Conservation (phyloP, 1,284 basidiomycete genomes). For the Ustilago hordei region DNA sequence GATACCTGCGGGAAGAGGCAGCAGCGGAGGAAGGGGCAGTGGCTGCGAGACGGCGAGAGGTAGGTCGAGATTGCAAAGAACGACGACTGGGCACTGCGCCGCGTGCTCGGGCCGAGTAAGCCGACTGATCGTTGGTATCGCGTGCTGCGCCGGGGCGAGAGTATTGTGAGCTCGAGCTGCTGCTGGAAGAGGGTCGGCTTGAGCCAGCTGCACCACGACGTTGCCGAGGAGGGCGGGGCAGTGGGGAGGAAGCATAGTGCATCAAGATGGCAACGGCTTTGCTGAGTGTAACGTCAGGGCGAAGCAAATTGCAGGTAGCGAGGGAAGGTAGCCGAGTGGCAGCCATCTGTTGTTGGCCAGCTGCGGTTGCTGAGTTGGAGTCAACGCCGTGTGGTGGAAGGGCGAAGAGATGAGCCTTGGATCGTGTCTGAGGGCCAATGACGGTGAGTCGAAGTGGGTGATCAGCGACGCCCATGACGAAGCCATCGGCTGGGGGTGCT, state of each 20-base stretch:
- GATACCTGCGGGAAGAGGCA: conserved; percentile 11
- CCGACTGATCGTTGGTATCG: neutral
- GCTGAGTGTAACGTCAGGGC: conserved; percentile 61
- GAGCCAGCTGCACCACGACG: conserved; percentile 17
- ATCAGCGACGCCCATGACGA: conserved; percentile 57
- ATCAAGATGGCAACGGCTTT: conserved; percentile 57
- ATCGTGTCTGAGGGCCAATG: conserved; percentile 53
- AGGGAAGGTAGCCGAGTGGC: conserved; percentile 44
- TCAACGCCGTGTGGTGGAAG: conserved; percentile 38
- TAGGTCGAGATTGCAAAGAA: conserved; percentile 1
- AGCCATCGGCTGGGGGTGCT: conserved; percentile 58
- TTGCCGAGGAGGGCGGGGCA: conserved; percentile 29
- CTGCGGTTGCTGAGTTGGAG: conserved; percentile 5
- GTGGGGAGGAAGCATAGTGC: conserved; percentile 39
- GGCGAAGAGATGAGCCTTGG: conserved; percentile 52
- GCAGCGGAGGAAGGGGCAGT: neutral
- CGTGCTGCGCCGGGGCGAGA: conserved; percentile 5
- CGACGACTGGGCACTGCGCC: conserved; percentile 9
- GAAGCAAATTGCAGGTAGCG: conserved; percentile 47
- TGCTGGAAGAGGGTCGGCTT: conserved; percentile 14
- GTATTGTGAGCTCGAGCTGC: conserved; percentile 17
- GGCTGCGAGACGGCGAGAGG: conserved; percentile 4
- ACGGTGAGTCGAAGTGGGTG: conserved; percentile 56
- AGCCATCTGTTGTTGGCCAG: conserved; percentile 10
- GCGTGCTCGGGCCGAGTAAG: conserved; percentile 8